These are phyloP conservation scores for Hippophae rhamnoides DNA, from an alignment of 306 rosid genomes.

Conservation along the genomic window DNA sequence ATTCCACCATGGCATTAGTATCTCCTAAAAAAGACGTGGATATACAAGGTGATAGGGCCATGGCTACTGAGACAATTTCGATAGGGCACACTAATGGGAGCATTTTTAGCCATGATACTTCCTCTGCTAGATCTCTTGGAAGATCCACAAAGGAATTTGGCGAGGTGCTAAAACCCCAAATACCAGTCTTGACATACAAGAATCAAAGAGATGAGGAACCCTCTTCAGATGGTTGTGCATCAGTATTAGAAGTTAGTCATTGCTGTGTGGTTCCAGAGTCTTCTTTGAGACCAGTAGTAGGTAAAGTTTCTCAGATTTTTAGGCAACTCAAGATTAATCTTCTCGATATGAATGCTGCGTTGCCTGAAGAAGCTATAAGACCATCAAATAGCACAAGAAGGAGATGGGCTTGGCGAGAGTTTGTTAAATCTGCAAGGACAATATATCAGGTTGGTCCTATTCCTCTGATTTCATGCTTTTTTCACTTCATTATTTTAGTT, in stretches of 20 bases:
- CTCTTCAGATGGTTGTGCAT: conserved; percentile 29
- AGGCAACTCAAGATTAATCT: conserved; percentile 71
- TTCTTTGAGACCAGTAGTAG: conserved; percentile 74
- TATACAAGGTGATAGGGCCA: background rate
- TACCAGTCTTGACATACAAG: conserved; percentile 23
- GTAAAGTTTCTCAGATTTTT: conserved; percentile 58
- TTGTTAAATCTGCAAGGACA: conserved; percentile 77
- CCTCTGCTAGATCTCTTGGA: conserved; percentile 26
- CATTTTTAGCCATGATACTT: conserved; percentile 21
- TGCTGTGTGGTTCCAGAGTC: conserved; percentile 75
- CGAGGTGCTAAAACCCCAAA: conserved; percentile 25
- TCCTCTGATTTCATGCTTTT: conserved; percentile 8
- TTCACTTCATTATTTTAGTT: too few species aligned
- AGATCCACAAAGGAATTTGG: conserved; percentile 32
- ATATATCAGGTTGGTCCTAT: conserved; percentile 65
- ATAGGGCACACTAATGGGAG: conserved; percentile 33
- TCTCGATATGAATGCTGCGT: conserved; percentile 89
- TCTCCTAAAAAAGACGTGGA: conserved; percentile 34
- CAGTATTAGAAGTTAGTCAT: conserved; percentile 37
- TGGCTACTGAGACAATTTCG: conserved; percentile 27
- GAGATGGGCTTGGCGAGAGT: conserved; percentile 93
- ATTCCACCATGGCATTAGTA: conserved; percentile 26
- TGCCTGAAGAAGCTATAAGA: conserved; percentile 64
- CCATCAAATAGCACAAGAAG: conserved; percentile 54
- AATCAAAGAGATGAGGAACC: conserved; percentile 38